phyloP scores from a whole-genome alignment of 2,329 filamentous ascomycete genomes.

The Paecilomyces fulvus region DNA sequence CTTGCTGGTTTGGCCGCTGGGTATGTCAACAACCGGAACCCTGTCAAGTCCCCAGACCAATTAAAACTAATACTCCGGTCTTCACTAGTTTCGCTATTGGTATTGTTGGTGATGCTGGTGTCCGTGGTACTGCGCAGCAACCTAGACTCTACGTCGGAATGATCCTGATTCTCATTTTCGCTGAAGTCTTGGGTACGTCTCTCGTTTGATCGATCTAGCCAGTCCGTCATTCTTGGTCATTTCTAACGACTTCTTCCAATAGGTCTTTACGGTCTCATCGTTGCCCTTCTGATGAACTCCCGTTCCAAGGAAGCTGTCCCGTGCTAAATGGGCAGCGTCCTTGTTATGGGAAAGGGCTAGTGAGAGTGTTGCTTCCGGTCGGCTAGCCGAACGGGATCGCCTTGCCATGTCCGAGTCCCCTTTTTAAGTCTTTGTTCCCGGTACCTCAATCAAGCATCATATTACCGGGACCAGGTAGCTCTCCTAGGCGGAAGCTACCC shows the following conservation, averaged over 20 bases:
- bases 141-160: constrained; percentile 79
- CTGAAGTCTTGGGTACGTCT: constrained; percentile 84
- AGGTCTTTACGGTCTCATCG: constrained; percentile 99
- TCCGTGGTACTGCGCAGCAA: constrained; percentile 45
- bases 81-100: constrained; percentile 65
- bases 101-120: constrained; percentile 59
- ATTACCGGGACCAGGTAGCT: background rate
- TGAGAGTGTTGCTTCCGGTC: background rate
- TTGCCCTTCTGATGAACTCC: constrained; percentile 99
- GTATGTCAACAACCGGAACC: constrained; percentile 19
- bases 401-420: background rate
- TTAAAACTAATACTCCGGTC: constrained; percentile 3
- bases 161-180: constrained; percentile 99
- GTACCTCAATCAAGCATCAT: background rate
- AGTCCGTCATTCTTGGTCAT: background rate
- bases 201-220: background rate
- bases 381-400: background rate
- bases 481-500: background rate
- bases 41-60: constrained; percentile 3
- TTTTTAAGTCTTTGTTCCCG: background rate
- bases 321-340: constrained; percentile 43
- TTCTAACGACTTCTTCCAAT: constrained; percentile 14
- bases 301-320: constrained; percentile 56
- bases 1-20: constrained; percentile 73
- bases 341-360: background rate